Evolutionary conservation across 441 rosid genomes (phyloP), one percentile per base, ranked within the genome.

Genomic region (Pelargonium cotyledonis): DNA sequence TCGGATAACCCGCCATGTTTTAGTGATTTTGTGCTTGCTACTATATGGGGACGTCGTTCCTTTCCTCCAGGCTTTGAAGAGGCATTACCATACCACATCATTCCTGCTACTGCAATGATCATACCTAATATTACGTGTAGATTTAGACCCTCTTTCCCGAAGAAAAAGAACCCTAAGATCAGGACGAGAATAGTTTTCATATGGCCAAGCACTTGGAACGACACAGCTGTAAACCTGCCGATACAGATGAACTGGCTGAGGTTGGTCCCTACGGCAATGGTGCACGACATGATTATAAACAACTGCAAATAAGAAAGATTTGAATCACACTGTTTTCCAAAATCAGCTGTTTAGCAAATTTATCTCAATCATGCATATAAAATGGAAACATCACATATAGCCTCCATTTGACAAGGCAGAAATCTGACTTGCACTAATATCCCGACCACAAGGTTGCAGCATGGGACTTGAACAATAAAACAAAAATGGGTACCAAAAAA

Each of bases 241-340:
- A 67, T 68, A 18, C 70, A 68, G 63, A 68, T 68, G 70, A 68
- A 68, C 35, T 68, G 70, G 70, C 70, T 68, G 41, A 68, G 70
- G 62, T 53, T 68, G 19, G 70, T 68, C 19, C 70, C 70, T 29
- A 68, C 70, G 21, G 70, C 70, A 44, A 68, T 68, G 18, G 70
- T 68, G 63, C 70, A 68, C 1, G 70, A 68, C 2, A 68, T 63
- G 18, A 68, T 53, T 38, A 68, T 49, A 35, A 68, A 68, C 43
- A 51, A 19, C 70, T 53, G 70, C 70, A 65, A 40, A 5, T 7
- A 58, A 51, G 7, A 51, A 46, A 10, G 51, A 46, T 46, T 51
- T 51, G 7, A 51, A 51, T 51, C 58, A 51, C 6, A 3, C 5
- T 0, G 18, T n/a, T 51, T 49, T 14, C n/a, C 5, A 18, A 18